Percentiles rank a stretch among this genome's conserved stretches.
Conservation (phyloP, 2,329 filamentous ascomycete species). For the Neoascochyta sp. region DNA sequence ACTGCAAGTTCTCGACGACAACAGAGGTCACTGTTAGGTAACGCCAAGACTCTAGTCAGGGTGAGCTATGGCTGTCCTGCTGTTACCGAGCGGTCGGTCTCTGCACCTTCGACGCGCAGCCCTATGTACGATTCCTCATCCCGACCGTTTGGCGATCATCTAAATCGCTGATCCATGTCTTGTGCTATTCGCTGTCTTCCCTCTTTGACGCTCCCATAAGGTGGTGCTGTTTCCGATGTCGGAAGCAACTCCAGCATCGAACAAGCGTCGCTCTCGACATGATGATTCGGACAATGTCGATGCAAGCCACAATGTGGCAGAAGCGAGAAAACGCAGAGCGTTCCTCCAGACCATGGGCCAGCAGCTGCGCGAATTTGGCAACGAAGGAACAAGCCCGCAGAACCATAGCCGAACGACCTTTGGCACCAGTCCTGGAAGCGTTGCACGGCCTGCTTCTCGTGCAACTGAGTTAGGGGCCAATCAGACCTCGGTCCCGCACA, state of each 20-base stretch:
- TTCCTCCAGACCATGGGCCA: constrained; percentile 26
- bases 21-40: no score
- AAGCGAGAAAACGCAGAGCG: constrained; percentile 16
- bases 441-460: constrained; percentile 7
- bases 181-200: no score
- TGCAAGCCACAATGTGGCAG: constrained; percentile 3
- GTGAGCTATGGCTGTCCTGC: no score
- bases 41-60: no score
- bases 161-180: no score
- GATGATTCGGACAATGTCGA: constrained; percentile 6
- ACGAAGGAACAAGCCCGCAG: constrained; percentile 19
- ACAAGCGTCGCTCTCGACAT: constrained; percentile 13
- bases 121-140: background rate
- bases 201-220: no score
- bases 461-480: constrained; percentile 3
- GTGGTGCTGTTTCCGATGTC: constrained; percentile 8
- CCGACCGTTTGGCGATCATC: no score
- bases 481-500: constrained; percentile 1
- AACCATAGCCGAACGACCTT: constrained; percentile 16
- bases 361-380: constrained; percentile 23
- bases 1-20: no score
- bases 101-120: background rate
- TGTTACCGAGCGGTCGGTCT: no score
- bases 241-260: constrained; percentile 11
- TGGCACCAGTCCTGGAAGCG: constrained; percentile 12